Evolutionary conservation across 163 green algal species (phyloP), one percentile per base, ranked within the genome.

Genomic region (Scenedesmus sp.): DNA sequence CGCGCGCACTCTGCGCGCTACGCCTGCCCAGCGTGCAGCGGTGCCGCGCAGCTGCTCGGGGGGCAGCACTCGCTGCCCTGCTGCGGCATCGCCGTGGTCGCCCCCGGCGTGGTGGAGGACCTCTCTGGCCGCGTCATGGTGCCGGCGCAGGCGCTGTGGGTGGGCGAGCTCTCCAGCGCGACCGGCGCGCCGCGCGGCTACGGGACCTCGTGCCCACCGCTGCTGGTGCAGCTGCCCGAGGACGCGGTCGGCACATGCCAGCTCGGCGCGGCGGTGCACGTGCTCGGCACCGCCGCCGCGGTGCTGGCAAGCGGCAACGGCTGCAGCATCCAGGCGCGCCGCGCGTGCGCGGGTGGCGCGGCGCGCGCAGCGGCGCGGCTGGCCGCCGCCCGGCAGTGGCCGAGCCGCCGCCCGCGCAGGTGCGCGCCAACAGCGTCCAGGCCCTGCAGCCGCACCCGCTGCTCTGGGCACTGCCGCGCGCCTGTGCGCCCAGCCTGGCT

Each of bases 211-310:
- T n/a, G 45, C 29, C 2, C 69, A 22, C 53, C 69, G 29, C 22
- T 77, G 53, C n/a, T 66, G 53, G 53, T 77, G n/a, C 31, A 53
- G n/a, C n/a, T 66, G n/a, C 69, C 69, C 22, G 69, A 77, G 39
- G 3, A 57, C 3, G 22, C 29, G 14, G 69, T 58, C 6, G 31
- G 31, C 50, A 44, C 4, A 11, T 58, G 29, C 34, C 29, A 14
- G 1, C 69, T 77, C 2, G 69, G 69, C 4, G 34, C 11, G 4
- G 53, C 65, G 20, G n/a, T 67, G 69, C 69, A 77, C 69, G 64
- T 77, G n/a, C 65, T 66, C 26, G 69, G 69, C 3, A 51, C 65
- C 31, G 33, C 66, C 7, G 28, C 7, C 39, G 39, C 10, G 39
- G 7, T 47, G 39, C 39, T 47, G 39, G 7, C 39, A 15, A 10